Percentiles rank a stretch among this genome's conserved stretches.
phyloP scores from a whole-genome alignment of 2,329 filamentous ascomycete genomes.

The Fusarium praegraminearum region DNA sequence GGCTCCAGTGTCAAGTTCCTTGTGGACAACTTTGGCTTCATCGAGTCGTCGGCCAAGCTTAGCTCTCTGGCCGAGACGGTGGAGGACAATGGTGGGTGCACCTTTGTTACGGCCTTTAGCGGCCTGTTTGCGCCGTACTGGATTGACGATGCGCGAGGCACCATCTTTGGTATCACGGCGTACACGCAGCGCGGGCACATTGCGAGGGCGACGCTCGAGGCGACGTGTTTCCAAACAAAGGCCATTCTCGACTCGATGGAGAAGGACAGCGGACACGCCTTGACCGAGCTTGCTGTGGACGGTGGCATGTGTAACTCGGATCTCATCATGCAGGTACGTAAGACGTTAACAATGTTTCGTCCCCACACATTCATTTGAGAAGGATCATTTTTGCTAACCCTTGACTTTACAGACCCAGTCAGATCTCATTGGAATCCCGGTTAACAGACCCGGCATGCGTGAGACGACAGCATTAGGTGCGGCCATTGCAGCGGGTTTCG shows the following conservation, averaged over 20 bases:
- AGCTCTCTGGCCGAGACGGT: constrained; percentile 62
- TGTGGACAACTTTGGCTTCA: constrained; percentile 68
- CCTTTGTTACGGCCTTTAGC: constrained; percentile 84
- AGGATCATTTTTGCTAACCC: constrained; percentile 4
- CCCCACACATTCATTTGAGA: background rate
- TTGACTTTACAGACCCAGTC: constrained; percentile 71
- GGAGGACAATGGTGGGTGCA: constrained; percentile 78
- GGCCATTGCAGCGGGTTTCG: constrained; percentile 85
- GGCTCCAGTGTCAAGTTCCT: constrained; percentile 80
- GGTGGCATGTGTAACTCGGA: constrained; percentile 86
- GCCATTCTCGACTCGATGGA: constrained; percentile 86
- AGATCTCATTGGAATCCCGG: constrained; percentile 82
- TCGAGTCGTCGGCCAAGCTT: constrained; percentile 61
- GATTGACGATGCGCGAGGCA: constrained; percentile 85
- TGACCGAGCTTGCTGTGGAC: constrained; percentile 82
- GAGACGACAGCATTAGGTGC: constrained; percentile 86
- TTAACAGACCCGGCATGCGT: constrained; percentile 82
- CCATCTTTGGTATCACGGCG: constrained; percentile 82
- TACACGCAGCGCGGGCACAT: constrained; percentile 83
- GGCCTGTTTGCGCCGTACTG: constrained; percentile 86
- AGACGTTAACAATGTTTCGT: background rate
- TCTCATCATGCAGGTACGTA: constrained; percentile 76
- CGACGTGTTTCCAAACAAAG: constrained; percentile 86
- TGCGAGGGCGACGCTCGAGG: constrained; percentile 82
- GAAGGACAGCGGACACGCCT: constrained; percentile 79